Evolutionary conservation across 2,329 filamentous ascomycete genomes (phyloP).

Genomic region (Ilyonectria robusta): DNA sequence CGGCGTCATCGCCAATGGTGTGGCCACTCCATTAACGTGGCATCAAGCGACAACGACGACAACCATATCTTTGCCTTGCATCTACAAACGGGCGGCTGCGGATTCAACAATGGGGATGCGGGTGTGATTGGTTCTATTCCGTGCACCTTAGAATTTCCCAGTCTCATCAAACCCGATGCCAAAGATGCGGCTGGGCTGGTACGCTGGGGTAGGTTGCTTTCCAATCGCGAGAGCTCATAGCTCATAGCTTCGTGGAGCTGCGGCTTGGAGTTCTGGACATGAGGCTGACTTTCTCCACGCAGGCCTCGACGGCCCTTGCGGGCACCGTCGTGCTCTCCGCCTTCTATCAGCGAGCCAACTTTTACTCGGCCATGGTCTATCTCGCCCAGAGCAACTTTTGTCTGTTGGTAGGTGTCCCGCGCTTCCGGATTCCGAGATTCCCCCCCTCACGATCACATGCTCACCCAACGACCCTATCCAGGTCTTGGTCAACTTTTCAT

Average conservation of each 20-base stretch:
- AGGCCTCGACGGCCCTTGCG: constrained; percentile 88
- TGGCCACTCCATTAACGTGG: constrained; percentile 48
- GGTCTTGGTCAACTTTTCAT: constrained; percentile 92
- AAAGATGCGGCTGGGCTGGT: constrained; percentile 73
- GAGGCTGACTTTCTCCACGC: constrained; percentile 38
- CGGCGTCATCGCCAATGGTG: constrained; percentile 47
- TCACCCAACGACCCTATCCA: constrained; percentile 52
- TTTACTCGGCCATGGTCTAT: constrained; percentile 98
- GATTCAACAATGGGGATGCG: constrained; percentile 43
- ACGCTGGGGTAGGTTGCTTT: constrained; percentile 68
- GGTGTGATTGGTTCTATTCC: constrained; percentile 36
- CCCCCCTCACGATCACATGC: constrained; percentile 15
- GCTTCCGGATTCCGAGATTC: constrained; percentile 12
- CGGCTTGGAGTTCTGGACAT: constrained; percentile 32
- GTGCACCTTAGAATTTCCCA: constrained; percentile 26
- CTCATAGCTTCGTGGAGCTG: constrained; percentile 44
- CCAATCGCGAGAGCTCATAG: constrained; percentile 14
- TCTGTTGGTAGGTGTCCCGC: constrained; percentile 77
- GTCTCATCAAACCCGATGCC: constrained; percentile 47
- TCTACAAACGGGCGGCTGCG: constrained; percentile 28
- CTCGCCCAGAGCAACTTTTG: constrained; percentile 97
- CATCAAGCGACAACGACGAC: constrained; percentile 42
- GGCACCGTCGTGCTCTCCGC: constrained; percentile 88
- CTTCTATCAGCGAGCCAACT: constrained; percentile 95
- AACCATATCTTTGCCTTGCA: constrained; percentile 30